Evolutionary conservation across 1,139 yeast genomes (phyloP).

Genomic region (Geotrichum cucujoidarum): DNA sequence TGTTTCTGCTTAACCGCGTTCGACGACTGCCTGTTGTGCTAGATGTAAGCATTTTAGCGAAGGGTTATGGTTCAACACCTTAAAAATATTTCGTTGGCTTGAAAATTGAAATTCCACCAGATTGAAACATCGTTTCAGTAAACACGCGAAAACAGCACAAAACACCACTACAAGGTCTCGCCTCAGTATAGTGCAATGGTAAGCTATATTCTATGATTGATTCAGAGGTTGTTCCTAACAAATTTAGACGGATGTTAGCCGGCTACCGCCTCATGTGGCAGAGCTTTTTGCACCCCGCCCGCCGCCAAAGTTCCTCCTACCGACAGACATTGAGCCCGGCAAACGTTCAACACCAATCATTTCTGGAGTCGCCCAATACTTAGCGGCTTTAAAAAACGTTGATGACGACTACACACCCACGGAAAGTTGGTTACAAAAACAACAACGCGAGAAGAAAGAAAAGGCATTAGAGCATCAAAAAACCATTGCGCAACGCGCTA

Average conservation of each 20-base stretch:
- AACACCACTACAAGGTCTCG: no score
- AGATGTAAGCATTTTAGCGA: no score
- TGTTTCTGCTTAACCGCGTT: no score
- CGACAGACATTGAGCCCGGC: slow-evolving; percentile 52
- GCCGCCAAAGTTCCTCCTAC: slow-evolving; percentile 54
- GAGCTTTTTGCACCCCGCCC: slow-evolving; percentile 65
- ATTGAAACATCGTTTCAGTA: no score
- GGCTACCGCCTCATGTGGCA: slow-evolving; percentile 61
- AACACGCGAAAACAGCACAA: no score
- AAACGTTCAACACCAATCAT: slow-evolving; percentile 48
- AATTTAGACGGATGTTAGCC: slow-evolving; percentile 41
- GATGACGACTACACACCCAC: slow-evolving; percentile 35
- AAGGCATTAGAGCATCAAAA: slow-evolving; percentile 33
- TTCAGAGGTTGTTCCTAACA: neutral
- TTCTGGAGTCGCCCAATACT: slow-evolving; percentile 47
- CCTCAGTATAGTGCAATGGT: no score
- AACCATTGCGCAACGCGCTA: slow-evolving; percentile 35
- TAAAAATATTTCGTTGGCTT: neutral
- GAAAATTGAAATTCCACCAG: slow-evolving; percentile 2
- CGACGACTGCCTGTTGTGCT: no score
- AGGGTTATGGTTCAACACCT: slow-evolving; percentile 8
- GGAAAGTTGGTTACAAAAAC: slow-evolving; percentile 38
- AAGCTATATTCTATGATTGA: neutral
- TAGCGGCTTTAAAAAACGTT: slow-evolving; percentile 39
- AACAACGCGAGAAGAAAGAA: slow-evolving; percentile 36